A percentile compares a stretch with the other conserved stretches of the same genome.
These are phyloP conservation scores for Phytophthora colocasiae DNA, from an alignment of 352 stramenopile species.

Conservation along the genomic window DNA sequence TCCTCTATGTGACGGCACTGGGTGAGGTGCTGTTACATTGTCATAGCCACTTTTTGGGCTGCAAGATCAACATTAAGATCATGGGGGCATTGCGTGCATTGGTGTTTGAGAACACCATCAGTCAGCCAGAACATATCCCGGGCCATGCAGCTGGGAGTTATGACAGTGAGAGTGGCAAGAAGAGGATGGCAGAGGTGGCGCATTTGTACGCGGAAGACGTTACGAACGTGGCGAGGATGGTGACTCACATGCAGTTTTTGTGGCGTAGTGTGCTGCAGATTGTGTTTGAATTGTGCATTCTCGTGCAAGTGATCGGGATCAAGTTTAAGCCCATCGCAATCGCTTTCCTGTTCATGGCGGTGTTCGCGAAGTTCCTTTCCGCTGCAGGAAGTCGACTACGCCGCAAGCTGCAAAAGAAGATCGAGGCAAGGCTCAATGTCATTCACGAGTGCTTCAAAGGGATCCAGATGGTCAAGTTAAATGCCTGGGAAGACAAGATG, in stretches of 20 bases:
- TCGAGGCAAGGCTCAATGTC: slow-evolving; percentile 40
- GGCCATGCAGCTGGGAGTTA: slow-evolving; percentile 32
- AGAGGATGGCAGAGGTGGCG: slow-evolving; percentile 44
- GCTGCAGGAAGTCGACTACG: slow-evolving; percentile 27
- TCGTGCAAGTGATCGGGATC: slow-evolving; percentile 48
- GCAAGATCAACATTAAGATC: slow-evolving; percentile 50
- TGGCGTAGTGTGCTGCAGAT: slow-evolving; percentile 43
- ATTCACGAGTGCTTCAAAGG: slow-evolving; percentile 60
- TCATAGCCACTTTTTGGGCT: slow-evolving; percentile 40
- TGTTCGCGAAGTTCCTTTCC: slow-evolving; percentile 31
- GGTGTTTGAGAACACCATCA: slow-evolving; percentile 51
- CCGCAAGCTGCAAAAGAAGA: slow-evolving; percentile 31
- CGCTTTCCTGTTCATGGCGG: slow-evolving; percentile 33
- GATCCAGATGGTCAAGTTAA: slow-evolving; percentile 69
- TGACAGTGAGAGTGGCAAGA: slow-evolving; percentile 34
- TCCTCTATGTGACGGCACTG: slow-evolving; percentile 40
- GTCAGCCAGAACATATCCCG: slow-evolving; percentile 25
- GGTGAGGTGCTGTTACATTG: slow-evolving; percentile 36
- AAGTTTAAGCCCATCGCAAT: slow-evolving; percentile 38
- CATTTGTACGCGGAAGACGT: slow-evolving; percentile 47
- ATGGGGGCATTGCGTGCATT: slow-evolving; percentile 39
- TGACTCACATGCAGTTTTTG: slow-evolving; percentile 39
- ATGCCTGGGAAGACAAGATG: slow-evolving; percentile 65
- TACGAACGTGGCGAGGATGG: slow-evolving; percentile 27
- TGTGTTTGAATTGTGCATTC: slow-evolving; percentile 42